Evolutionary conservation across 164 flowering plant genomes (phyloP), one percentile per base, ranked within the genome.

Genomic region (Aristolochia contorta): DNA sequence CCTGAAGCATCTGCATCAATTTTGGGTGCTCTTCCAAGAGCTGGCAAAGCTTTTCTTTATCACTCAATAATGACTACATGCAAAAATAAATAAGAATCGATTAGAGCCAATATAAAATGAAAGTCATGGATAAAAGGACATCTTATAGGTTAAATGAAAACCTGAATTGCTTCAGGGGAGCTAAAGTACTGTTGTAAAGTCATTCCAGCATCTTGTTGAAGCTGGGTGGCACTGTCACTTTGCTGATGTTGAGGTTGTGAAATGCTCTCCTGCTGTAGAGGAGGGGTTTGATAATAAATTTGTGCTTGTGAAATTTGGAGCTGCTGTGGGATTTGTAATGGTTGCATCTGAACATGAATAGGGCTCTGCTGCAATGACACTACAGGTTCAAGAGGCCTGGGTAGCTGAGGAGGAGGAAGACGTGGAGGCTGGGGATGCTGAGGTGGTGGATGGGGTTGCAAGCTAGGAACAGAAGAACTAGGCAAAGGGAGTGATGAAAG

Each of bases 1-100:
- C 99, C 99, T 94, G 95, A 71, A 94, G 89, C 96, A 94, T 80
- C 77, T 91, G 88, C 99, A 94, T 91, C 60, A 94, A 75, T 70
- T 91, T 94, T 22, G 99, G 97, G 71, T 90, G 86, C 72, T 91
- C 91, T 77, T 90, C 97, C 53, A 94, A 69, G 59, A 94, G 91
- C 79, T 84, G 93, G 71, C 97, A 86, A 15, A 94, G 92, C 75
- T 87, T 87, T 20, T 90, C 96, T 49, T 85, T 82, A 59, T 94
- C 97, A 70, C 86, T 85, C 78, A 94, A 75, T 62, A 94, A 77
- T 61, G 96, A 79, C 99, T 94, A 85, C 67, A 69, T 67, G 15
- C 16, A 54, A 67, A 65, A 47, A 58, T 27, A 37, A 37, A 37
- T 37, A 37, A 37, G 12, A 37, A 37, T 37, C 9, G 7, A 37